Evolutionary conservation across 805 yeast genomes (phyloP).

Genomic region (Schizosaccharomyces japonicus): DNA sequence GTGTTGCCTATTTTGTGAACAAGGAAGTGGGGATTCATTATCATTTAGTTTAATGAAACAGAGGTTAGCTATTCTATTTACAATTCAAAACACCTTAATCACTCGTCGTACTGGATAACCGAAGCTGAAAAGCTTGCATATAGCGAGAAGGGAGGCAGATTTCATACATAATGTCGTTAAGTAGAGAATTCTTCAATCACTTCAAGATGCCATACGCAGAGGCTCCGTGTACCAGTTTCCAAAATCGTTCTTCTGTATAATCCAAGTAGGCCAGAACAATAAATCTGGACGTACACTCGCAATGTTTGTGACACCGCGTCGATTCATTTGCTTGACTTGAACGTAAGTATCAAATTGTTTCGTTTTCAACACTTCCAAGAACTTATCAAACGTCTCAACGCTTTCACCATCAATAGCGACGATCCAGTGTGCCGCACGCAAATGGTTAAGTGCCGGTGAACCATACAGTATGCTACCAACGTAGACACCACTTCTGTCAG

Average conservation of each 20-base stretch:
- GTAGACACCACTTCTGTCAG: slow-evolving; percentile 9
- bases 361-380: slow-evolving; percentile 5
- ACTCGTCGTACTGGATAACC: too few species aligned
- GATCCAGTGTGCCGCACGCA: slow-evolving; percentile 36
- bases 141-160: too few species aligned
- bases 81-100: too few species aligned
- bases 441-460: slow-evolving; percentile 10
- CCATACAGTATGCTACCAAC: slow-evolving; percentile 11
- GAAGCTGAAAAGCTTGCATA: too few species aligned
- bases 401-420: slow-evolving; percentile 46
- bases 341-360: slow-evolving; percentile 8
- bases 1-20: too few species aligned
- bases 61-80: too few species aligned
- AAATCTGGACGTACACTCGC: slow-evolving; percentile 10
- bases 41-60: too few species aligned
- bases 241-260: slow-evolving; percentile 5
- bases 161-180: too few species aligned
- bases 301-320: slow-evolving; percentile 10
- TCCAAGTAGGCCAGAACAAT: slow-evolving; percentile 10
- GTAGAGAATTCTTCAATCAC: too few species aligned
- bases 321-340: slow-evolving; percentile 10
- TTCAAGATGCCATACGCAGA: too few species aligned
- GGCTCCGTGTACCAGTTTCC: slow-evolving; percentile 7
- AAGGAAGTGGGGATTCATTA: too few species aligned
- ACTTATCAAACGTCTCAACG: slow-evolving; percentile 6